A percentile compares a stretch with the other conserved stretches of the same genome.
Conservation (phyloP, 208 protist species). For the Novymonas esmeraldas region DNA sequence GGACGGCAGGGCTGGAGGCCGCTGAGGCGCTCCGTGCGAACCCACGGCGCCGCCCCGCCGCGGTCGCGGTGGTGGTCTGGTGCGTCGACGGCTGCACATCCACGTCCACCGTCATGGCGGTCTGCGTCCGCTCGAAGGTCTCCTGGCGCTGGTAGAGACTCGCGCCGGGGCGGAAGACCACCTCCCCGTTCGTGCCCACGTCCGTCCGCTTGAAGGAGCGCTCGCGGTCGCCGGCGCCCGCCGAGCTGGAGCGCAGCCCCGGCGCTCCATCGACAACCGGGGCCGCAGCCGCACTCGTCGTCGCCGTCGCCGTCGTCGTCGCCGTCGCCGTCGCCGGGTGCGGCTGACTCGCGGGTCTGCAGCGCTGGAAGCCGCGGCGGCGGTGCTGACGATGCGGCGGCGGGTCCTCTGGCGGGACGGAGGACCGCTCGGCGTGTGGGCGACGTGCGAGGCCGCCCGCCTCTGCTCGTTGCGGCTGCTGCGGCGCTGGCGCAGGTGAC, state of each 20-base stretch:
- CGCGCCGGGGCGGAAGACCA: background rate
- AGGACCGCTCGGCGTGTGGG: background rate
- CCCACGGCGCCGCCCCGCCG: background rate
- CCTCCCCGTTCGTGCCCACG: slow-evolving; percentile 9
- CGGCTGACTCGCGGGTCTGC: background rate
- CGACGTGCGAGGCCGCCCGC: background rate
- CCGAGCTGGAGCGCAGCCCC: background rate
- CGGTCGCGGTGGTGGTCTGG: background rate
- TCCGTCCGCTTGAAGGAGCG: slow-evolving; percentile 16
- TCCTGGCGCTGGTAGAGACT: slow-evolving; percentile 4
- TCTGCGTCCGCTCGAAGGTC: slow-evolving; percentile 21
- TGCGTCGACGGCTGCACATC: slow-evolving; percentile 10
- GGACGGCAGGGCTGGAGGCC: background rate
- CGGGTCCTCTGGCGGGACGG: background rate
- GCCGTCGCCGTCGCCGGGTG: background rate
- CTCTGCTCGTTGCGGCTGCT: background rate
- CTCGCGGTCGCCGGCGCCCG: background rate
- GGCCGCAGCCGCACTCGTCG: no score
- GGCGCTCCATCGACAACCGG: no score
- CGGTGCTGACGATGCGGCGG: background rate
- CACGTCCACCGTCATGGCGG: slow-evolving; percentile 26
- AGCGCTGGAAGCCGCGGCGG: background rate
- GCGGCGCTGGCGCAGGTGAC: background rate
- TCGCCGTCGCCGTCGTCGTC: background rate
- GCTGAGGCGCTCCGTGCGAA: background rate